phyloP scores from a whole-genome alignment of 306 rosid genomes.

The Corylus americana region DNA sequence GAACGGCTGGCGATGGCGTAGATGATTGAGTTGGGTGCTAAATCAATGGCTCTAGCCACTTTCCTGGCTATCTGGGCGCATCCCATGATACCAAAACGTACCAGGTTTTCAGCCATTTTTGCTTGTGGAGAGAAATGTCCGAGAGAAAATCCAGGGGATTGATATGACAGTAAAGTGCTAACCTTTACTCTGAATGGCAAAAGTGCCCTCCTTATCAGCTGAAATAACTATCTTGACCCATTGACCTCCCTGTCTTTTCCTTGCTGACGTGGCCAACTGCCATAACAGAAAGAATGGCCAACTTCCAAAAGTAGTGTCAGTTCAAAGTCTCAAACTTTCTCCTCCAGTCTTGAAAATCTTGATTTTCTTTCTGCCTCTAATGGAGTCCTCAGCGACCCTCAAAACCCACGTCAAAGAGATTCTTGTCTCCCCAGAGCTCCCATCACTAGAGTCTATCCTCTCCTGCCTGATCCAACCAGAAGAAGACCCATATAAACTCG shows the following conservation, averaged over 20 bases:
- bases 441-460: not conserved
- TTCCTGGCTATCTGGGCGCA: conserved; percentile 73
- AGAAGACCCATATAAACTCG: not conserved
- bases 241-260: too few species aligned
- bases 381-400: not conserved
- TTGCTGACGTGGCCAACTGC: not conserved
- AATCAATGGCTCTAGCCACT: conserved; percentile 66
- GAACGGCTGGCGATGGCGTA: conserved; percentile 76
- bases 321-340: too few species aligned
- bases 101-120: conserved; percentile 33
- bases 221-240: too few species aligned
- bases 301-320: too few species aligned
- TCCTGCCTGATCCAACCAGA: not conserved
- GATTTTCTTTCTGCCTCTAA: too few species aligned
- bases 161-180: too few species aligned
- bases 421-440: not conserved
- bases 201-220: too few species aligned
- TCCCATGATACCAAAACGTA: conserved; percentile 68
- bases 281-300: not conserved
- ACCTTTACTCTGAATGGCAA: too few species aligned
- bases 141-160: too few species aligned
- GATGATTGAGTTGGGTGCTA: conserved; percentile 61
- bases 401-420: not conserved
- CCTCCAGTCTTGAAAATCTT: too few species aligned
- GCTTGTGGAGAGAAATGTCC: too few species aligned